Evolutionary conservation across 1,284 basidiomycete species (phyloP), one percentile per base, ranked within the genome.

Genomic region (Cutaneotrichosporon daszewskae): DNA sequence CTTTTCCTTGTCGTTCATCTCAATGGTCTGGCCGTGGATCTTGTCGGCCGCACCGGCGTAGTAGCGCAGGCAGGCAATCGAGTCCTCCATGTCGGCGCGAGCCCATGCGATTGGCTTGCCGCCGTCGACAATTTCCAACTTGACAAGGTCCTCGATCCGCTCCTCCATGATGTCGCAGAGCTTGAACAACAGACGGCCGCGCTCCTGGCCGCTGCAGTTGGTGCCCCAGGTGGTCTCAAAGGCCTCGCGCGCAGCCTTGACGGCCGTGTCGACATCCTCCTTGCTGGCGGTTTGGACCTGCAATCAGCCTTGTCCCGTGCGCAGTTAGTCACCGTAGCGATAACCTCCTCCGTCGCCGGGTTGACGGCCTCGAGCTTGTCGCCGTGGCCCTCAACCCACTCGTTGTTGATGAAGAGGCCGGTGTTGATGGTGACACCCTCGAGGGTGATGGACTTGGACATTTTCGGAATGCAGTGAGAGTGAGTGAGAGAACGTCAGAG

Each of bases 161-260:
- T 81, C 77, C 71, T 96, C 91, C 53, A 96, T 87, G 54, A 92
- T 76, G 65, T 94, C 88, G 34, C 91, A 91, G 37, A 95, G 80
- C 64, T 84, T 86, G 73, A 84, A 79, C 31, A 94, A 72, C 33
- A 92, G 51, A 43, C 12, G 78, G 22, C 86, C 82, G 43, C 92
- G 80, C 69, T 90, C 82, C 43, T 81, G 79, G 10, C 39, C 36
- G 13, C 87, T 82, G 42, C 85, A 79, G 54, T 90, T 87, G 16
- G 35, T 42, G n/a, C 47, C 47, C 90, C 91, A 95, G 33, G 44
- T 62, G 23, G 77, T 80, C 19, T 85, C 77, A 74, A 87, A 89
- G 3, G 91, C 61, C 39, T 79, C 75, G 53, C 89, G 81, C 23
- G 91, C 90, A 16, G 87, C 85, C 19, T 79, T 77, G 36, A 92